Conservation (phyloP, 805 yeast genomes). For the Starmerella apicola region DNA sequence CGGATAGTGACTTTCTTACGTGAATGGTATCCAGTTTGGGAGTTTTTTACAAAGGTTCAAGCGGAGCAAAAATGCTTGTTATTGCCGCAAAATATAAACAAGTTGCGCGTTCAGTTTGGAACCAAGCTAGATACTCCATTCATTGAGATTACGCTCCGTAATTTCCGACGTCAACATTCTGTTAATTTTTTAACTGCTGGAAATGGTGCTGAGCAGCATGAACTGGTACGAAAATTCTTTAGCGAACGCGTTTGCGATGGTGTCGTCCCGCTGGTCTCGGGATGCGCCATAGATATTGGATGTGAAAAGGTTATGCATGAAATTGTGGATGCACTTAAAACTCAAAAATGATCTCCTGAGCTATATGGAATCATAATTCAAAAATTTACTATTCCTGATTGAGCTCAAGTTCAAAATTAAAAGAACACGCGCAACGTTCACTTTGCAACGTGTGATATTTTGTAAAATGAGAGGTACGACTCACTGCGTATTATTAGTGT, state of each 20-base stretch:
- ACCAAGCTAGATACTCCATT: constrained; percentile 9
- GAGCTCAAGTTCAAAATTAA: too few species aligned
- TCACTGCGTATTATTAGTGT: too few species aligned
- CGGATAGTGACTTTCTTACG: constrained; percentile 14
- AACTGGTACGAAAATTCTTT: constrained; percentile 13
- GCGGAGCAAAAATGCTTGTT: constrained; percentile 9
- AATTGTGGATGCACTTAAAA: constrained; percentile 1
- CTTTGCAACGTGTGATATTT: too few species aligned
- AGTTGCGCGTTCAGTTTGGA: constrained; percentile 10
- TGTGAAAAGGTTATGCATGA: constrained; percentile 1
- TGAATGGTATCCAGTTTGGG: constrained; percentile 17
- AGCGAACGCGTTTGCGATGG: constrained; percentile 6
- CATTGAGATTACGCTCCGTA: constrained; percentile 17
- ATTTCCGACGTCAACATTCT: constrained; percentile 10
- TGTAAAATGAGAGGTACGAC: too few species aligned
- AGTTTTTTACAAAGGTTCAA: constrained; percentile 6
- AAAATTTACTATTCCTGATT: too few species aligned
- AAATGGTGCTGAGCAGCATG: constrained; percentile 11
- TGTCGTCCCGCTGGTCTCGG: constrained; percentile 13
- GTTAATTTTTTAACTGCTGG: constrained; percentile 16
- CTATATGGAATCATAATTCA: too few species aligned
- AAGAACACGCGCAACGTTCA: too few species aligned
- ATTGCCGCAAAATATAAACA: constrained; percentile 21
- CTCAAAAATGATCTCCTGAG: not conserved
- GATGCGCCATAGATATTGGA: constrained; percentile 14